Conservation (phyloP, 2,329 filamentous ascomycete species). For the Fonsecaea multimorphosa region DNA sequence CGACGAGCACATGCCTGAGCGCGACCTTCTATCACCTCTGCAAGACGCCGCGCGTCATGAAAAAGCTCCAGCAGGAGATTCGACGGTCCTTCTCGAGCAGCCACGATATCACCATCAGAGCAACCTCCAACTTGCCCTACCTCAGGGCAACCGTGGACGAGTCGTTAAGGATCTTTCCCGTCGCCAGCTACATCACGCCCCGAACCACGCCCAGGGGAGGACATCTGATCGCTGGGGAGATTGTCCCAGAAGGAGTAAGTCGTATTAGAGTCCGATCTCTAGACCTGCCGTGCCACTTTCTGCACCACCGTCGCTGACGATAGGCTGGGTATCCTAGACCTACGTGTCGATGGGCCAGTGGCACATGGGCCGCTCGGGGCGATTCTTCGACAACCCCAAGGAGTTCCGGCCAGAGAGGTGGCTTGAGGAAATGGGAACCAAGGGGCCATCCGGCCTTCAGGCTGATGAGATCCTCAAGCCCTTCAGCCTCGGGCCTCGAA, state of each 20-base stretch:
- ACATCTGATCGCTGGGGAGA: slow-evolving; percentile 41
- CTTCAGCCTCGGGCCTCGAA: slow-evolving; percentile 27
- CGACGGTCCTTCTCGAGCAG: slow-evolving; percentile 45
- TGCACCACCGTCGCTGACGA: neutral
- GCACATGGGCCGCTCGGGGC: slow-evolving; percentile 31
- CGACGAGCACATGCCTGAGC: slow-evolving; percentile 68
- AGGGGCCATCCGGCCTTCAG: slow-evolving; percentile 14
- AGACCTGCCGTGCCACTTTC: neutral
- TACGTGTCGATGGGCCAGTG: slow-evolving; percentile 33
- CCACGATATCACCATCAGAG: slow-evolving; percentile 45
- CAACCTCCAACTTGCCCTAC: slow-evolving; percentile 28
- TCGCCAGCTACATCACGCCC: slow-evolving; percentile 25
- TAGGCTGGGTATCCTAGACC: slow-evolving; percentile 4
- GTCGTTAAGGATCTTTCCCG: slow-evolving; percentile 28
- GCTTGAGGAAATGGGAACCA: slow-evolving; percentile 16
- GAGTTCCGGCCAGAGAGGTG: slow-evolving; percentile 29
- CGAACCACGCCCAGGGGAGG: slow-evolving; percentile 48
- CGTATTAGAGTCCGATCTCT: neutral
- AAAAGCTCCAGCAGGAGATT: slow-evolving; percentile 46
- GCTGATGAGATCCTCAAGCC: slow-evolving; percentile 23
- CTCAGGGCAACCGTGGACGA: slow-evolving; percentile 31
- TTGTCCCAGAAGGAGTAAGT: slow-evolving; percentile 42
- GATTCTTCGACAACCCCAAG: slow-evolving; percentile 20
- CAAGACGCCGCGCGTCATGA: slow-evolving; percentile 44
- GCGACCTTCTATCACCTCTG: slow-evolving; percentile 51